Percentiles rank a stretch among this genome's conserved stretches.
Evolutionary conservation across 305 asterid genomes (phyloP).

Genomic region (Solanum hybrid): DNA sequence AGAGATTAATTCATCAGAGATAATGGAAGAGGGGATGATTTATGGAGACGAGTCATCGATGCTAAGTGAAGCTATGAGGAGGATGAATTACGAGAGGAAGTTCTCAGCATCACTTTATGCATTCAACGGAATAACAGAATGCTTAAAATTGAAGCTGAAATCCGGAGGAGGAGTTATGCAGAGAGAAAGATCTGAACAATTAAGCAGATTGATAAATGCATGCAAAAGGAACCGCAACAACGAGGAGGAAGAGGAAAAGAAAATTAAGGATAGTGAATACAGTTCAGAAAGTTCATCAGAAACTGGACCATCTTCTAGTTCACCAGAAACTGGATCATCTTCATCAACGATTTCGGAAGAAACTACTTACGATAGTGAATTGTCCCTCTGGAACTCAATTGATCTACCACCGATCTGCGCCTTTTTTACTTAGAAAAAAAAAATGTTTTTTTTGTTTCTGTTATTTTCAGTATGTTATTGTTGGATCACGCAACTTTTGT

Average conservation of each 20-base stretch:
- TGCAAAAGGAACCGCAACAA: slow-evolving; percentile 30
- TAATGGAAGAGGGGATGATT: slow-evolving; percentile 24
- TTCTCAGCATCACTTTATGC: slow-evolving; percentile 73
- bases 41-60: slow-evolving; percentile 35
- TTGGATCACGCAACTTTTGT: neutral
- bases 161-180: slow-evolving; percentile 12
- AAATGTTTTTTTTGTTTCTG: neutral
- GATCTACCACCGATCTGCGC: slow-evolving; percentile 62
- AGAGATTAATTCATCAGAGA: slow-evolving; percentile 24
- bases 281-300: neutral
- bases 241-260: slow-evolving; percentile 4
- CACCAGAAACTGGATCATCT: neutral
- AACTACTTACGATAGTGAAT: slow-evolving; percentile 29
- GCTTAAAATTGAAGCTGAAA: slow-evolving; percentile 43
- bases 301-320: neutral
- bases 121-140: slow-evolving; percentile 62
- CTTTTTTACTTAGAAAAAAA: slow-evolving; percentile 23
- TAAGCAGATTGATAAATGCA: slow-evolving; percentile 37
- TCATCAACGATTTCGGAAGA: neutral
- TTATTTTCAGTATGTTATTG: neutral
- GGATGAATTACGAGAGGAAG: slow-evolving; percentile 70
- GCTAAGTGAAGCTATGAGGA: slow-evolving; percentile 50
- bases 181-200: slow-evolving; percentile 40
- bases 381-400: slow-evolving; percentile 54
- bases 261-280: slow-evolving; percentile 6